phyloP scores from a whole-genome alignment of 2,329 filamentous ascomycete species.

The Fusarium odoratissimum region DNA sequence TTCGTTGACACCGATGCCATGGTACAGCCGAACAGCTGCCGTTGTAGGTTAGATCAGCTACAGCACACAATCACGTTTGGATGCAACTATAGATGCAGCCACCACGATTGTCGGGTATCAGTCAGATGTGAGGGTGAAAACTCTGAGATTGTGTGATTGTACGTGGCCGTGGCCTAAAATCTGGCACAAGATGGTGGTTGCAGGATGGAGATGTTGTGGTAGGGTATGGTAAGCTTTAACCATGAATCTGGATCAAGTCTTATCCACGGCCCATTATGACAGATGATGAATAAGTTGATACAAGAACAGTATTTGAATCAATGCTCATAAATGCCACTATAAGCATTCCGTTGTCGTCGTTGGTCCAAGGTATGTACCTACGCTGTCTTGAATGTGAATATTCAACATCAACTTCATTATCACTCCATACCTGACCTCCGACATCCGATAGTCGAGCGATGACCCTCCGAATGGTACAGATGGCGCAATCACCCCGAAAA shows the following conservation, averaged over 20 bases:
- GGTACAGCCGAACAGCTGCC: constrained; percentile 23
- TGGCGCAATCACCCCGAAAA: constrained; percentile 12
- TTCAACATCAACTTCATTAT: background rate
- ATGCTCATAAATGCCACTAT: background rate
- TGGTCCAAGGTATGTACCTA: background rate
- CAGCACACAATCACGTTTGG: background rate
- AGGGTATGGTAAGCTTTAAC: background rate
- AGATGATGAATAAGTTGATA: background rate
- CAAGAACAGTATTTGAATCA: background rate
- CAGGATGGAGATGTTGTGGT: background rate
- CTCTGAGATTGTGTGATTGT: background rate
- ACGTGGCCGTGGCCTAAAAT: constrained; percentile 12
- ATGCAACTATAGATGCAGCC: constrained; percentile 11
- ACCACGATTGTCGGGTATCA: constrained; percentile 2
- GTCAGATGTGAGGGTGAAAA: constrained; percentile 4
- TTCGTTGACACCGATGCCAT: constrained; percentile 30
- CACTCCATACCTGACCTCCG: background rate
- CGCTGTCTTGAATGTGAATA: background rate
- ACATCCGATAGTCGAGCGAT: constrained; percentile 11
- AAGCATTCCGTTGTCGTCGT: background rate
- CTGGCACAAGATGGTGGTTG: background rate
- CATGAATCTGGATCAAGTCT: background rate
- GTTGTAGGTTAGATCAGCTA: constrained; percentile 12
- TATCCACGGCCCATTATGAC: background rate
- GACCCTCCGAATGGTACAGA: constrained; percentile 1